Base-by-base conservation (phyloP, 2,329 filamentous ascomycete species). In the Xylaria arbuscula region DNA sequence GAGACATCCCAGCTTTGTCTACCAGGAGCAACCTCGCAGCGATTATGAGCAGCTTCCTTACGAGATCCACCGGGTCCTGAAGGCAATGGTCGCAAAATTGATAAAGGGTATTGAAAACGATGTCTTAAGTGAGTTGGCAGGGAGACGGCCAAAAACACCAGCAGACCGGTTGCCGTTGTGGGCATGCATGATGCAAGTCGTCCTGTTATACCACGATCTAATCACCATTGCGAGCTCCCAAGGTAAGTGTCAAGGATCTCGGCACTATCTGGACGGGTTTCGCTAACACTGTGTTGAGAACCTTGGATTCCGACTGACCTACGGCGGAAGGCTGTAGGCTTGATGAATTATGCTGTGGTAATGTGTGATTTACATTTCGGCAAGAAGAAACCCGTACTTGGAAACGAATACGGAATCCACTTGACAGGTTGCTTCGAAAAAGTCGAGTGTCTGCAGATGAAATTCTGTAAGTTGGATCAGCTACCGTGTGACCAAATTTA, bases 151-250 rank as follows among this genome's bases (percentile, higher is more conserved):
- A n/a, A 70, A 69, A 40, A 28, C 54, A 15, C 0, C 45, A 69
- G 40, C 72, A 72, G 72, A 69, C 60, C 80, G 79, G 57, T 74
- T 85, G 66, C 80, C 81, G n/a, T 72, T 86, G 24, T 86, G 84
- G 83, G 81, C 80, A 17, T 81, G 81, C 72, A 75, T 85, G 74
- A 86, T 85, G 83, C 82, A 85, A 68, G 74, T 85, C 64, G 82
- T 86, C 51, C 77, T 86, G 48, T 81, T 85, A 72, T 85, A 86
- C 68, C 80, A 81, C 24, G 82, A 85, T 62, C 75, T 85, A 55
- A 75, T 80, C 64, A 74, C 48, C 5, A 65, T 73, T 28, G 62
- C 67, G 48, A 68, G 64, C 60, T 70, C 64, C 24, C 62, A 72
- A 70, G 74, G 74, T 76, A 75, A 51, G 58, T 17, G 40, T 15